A percentile compares a stretch with the other conserved stretches of the same genome.
These are phyloP conservation scores for Epichloe uncinata DNA, from an alignment of 2,329 filamentous ascomycete species.

Conservation along the genomic window DNA sequence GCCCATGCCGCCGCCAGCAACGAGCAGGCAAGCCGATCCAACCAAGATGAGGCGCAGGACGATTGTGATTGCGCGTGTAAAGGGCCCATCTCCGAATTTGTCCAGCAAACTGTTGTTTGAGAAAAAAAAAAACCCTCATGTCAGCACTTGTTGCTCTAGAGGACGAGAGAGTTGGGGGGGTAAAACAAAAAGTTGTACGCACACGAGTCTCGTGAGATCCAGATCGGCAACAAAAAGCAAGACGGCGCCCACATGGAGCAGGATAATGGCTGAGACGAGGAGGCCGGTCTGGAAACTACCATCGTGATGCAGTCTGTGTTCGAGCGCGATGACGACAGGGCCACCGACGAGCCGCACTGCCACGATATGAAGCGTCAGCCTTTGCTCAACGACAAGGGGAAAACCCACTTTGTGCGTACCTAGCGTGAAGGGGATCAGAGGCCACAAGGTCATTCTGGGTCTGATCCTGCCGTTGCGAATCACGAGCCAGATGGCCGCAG, in stretches of 20 bases:
- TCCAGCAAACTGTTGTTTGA: constrained; percentile 11
- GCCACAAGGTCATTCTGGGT: constrained; percentile 16
- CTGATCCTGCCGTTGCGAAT: constrained; percentile 15
- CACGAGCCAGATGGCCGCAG: constrained; percentile 12
- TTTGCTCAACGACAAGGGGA: too few species aligned
- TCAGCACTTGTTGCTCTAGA: background rate
- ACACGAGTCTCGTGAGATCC: constrained; percentile 16
- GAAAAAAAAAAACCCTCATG: too few species aligned
- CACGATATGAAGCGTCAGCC: too few species aligned
- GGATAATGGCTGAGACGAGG: constrained; percentile 13
- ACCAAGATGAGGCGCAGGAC: too few species aligned
- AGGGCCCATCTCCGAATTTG: constrained; percentile 11
- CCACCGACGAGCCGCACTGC: constrained; percentile 17
- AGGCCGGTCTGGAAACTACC: constrained; percentile 8
- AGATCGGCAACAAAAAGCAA: constrained; percentile 14
- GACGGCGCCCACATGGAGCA: constrained; percentile 18
- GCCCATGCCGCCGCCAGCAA: constrained; percentile 10
- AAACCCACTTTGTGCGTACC: constrained; percentile 5
- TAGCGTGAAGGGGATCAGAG: constrained; percentile 12
- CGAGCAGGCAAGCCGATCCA: too few species aligned
- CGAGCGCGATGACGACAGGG: constrained; percentile 13
- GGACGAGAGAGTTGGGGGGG: too few species aligned
- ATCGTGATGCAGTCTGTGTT: constrained; percentile 4
- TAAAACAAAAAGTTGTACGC: constrained; percentile 5
- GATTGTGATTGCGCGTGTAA: constrained; percentile 8